Base-by-base conservation (phyloP, 2,329 filamentous ascomycete species). In the Ophioceras dolichostomum region DNA sequence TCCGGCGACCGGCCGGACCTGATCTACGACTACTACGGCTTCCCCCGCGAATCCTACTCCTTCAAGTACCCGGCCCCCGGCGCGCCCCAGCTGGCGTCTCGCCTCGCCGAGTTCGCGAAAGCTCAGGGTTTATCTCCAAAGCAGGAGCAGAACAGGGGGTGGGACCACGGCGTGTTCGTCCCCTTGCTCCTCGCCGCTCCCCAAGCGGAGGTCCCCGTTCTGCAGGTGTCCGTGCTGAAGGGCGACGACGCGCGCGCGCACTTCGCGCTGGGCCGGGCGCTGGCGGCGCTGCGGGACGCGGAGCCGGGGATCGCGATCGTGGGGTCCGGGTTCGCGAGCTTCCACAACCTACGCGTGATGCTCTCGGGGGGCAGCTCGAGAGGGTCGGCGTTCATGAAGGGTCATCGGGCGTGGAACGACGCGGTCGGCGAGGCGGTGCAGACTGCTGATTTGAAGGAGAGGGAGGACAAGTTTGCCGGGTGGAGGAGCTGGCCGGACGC, bases 121-220 rank as follows among this genome's bases (percentile, higher is more conserved):
- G 54, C 51, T 2, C 59, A 61, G n/a, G 72, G 72, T 0, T 50
- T 76, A 0, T 44, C 52, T 12, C 53, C 60, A 2, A 43, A 42
- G 10, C 52, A 68, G 10, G 58, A 69, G 42, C 43, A 38, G 12
- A 36, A 52, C 39, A 60, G 65, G 56, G 61, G 65, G 40, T 76
- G 72, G 72, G 72, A 76, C 48, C 73, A 76, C 48, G 73, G 72
- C 55, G 70, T 76, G 40, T 76, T 76, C 50, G 54, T 76, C 19
- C 72, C 72, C 6, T 58, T 76, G 54, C 59, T 65, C 32, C 67
- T 76, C 31, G 64, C 70, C 45, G 54, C 67, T 39, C 72, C 73
- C 16, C 46, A 56, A 30, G 72, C 70, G 44, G 54, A 62, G 39
- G 49, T 72, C 3, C 72, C 73, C 34, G 59, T 76, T 21, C 57